These are phyloP conservation scores for Botrytis squamosa DNA, from an alignment of 2,329 filamentous ascomycete species.

Conservation along the genomic window DNA sequence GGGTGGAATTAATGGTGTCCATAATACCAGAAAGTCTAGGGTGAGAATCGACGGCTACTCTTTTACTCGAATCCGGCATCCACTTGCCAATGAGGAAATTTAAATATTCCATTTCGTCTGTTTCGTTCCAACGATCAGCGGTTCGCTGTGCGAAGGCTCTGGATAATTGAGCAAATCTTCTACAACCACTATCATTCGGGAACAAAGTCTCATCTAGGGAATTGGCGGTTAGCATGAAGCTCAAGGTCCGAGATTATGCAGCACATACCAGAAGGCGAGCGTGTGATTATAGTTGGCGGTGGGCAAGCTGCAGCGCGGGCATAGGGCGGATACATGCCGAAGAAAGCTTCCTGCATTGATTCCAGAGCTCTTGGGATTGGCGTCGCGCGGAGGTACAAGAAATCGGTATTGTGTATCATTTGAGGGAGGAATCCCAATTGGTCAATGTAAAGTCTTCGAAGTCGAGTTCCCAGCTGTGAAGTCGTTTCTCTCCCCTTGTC, in stretches of 20 bases:
- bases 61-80: conserved; percentile 70
- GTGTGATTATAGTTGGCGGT: conserved; percentile 63
- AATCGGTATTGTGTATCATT: conserved; percentile 53
- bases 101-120: conserved; percentile 80
- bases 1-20: conserved; percentile 88
- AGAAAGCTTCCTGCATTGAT: conserved; percentile 72
- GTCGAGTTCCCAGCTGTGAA: conserved; percentile 62
- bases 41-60: conserved; percentile 78
- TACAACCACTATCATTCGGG: conserved; percentile 74
- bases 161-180: conserved; percentile 67
- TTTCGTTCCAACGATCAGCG: conserved; percentile 70
- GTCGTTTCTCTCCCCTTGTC: conserved; percentile 73
- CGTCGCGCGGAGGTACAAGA: conserved; percentile 72
- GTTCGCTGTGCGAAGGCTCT: conserved; percentile 70
- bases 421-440: conserved; percentile 69
- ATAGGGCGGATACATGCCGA: conserved; percentile 67
- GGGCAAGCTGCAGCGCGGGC: conserved; percentile 53
- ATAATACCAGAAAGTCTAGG: conserved; percentile 86
- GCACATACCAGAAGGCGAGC: conserved; percentile 48
- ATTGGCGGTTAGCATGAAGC: conserved; percentile 1
- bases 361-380: conserved; percentile 74
- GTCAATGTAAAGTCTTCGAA: conserved; percentile 72
- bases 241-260: background rate
- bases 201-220: conserved; percentile 69
- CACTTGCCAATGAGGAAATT: conserved; percentile 76